Evolutionary conservation across 768 basidiomycete species (phyloP), one percentile per base, ranked within the genome.

Genomic region (Leccinum sublutescens): DNA sequence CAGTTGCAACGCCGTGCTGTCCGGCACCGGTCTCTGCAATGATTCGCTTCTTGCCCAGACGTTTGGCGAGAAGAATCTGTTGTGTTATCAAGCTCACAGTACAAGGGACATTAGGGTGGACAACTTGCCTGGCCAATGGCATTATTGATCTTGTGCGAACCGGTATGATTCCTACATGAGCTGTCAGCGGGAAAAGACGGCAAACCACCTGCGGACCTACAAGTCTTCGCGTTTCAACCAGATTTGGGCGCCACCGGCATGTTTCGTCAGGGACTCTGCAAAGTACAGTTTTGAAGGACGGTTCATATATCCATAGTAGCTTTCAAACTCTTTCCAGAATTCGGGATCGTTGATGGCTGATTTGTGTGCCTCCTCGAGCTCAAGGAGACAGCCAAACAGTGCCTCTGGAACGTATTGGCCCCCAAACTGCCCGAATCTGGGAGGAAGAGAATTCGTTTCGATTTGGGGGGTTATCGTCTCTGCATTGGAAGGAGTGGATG

Each of bases 21-120:
- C 97, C 97, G 1, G 97, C 97, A 62, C 97, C 97, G 1, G 97
- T 98, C 79, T 99, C 97, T 33, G 97, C 97, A 64, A 98, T 98
- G 68, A 99, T 98, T 55, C 95, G 85, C 40, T 82, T 97, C 78
- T 99, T 99, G 19, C 97, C 97, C 59, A 98, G 78, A 49, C 97
- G 85, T 50, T 84, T 83, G n/a, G 97, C 97, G 27, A 99, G 85
- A 17, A 99, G 80, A 61, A 98, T 95, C 90, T 96, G 25, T 50
- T n/a, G 36, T 25, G 19, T 29, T 36, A 25, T 56, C 15, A 61
- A 36, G 40, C 23, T 49, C 10, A 14, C 34, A 34, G n/a, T 12
- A 19, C n/a, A 50, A 43, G 15, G 33, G n/a, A 43, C 15, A 25
- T n/a, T 11, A 43, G 38, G 15, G 17, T 11, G 27, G 4, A n/a